Evolutionary conservation across 768 basidiomycete species (phyloP).

Genomic region (Mycena epipterygia): DNA sequence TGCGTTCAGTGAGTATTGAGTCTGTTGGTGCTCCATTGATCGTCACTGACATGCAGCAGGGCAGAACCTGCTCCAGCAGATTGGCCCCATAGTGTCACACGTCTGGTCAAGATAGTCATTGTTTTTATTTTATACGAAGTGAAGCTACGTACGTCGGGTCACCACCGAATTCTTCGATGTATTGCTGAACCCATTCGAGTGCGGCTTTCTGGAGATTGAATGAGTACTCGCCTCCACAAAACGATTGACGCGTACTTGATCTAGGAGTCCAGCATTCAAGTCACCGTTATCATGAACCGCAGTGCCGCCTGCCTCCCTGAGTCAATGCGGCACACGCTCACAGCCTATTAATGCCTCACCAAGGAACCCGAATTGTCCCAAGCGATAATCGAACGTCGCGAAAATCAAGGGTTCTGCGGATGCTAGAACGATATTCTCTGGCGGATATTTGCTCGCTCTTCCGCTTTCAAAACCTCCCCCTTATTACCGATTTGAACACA

Average conservation of each 20-base stretch:
- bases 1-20: not conserved
- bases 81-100: constrained; percentile 59
- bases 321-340: not conserved
- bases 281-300: constrained; percentile 48
- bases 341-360: constrained; percentile 37
- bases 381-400: constrained; percentile 57
- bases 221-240: not conserved
- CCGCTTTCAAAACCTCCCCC: constrained; percentile 59
- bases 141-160: constrained; percentile 46
- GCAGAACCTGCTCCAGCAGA: constrained; percentile 62
- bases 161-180: constrained; percentile 54
- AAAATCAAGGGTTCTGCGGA: constrained; percentile 53
- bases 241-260: constrained; percentile 46
- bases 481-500: constrained; percentile 27
- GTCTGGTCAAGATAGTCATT: constrained; percentile 38
- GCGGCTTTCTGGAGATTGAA: constrained; percentile 46
- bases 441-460: constrained; percentile 49
- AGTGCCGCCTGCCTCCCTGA: constrained; percentile 45
- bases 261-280: constrained; percentile 55
- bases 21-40: not conserved
- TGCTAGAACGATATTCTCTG: constrained; percentile 48
- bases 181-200: constrained; percentile 55
- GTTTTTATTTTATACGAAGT: not conserved
- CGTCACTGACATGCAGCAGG: constrained; percentile 52
- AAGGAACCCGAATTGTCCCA: constrained; percentile 58